Percentiles rank a stretch among this genome's conserved stretches.
Evolutionary conservation across 2,329 filamentous ascomycete species (phyloP).

Genomic region (Calonectria leucothoes): DNA sequence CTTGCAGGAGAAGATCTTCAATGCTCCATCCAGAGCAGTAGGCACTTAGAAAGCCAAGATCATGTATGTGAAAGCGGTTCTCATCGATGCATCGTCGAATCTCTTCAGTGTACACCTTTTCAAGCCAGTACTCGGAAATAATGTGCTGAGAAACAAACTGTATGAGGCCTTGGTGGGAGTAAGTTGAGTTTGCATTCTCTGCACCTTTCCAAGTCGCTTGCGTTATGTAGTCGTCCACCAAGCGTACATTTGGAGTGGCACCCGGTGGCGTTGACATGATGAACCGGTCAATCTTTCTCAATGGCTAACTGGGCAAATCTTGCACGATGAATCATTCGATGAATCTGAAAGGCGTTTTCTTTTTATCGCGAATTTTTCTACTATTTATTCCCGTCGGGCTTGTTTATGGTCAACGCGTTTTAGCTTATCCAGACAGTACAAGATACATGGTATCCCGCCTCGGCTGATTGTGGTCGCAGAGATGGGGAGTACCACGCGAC

Average conservation of each 20-base stretch:
- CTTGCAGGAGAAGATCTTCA: conserved; percentile 38
- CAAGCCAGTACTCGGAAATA: conserved; percentile 39
- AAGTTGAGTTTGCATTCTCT: conserved; percentile 40
- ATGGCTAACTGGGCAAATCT: not conserved
- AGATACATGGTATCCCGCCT: not conserved
- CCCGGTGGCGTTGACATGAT: conserved; percentile 13
- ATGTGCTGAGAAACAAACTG: conserved; percentile 40
- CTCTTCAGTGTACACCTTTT: conserved; percentile 36
- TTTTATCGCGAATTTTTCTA: not conserved
- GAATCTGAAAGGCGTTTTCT: not conserved
- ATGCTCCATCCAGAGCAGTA: conserved; percentile 41
- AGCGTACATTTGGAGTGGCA: conserved; percentile 11
- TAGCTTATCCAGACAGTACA: not conserved
- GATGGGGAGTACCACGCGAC: not conserved
- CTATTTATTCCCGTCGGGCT: not conserved
- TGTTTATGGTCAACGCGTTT: conserved; percentile 13
- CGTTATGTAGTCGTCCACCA: conserved; percentile 37
- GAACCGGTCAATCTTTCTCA: not conserved
- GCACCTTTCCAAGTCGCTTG: conserved; percentile 37
- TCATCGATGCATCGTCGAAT: conserved; percentile 29
- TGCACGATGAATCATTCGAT: not conserved
- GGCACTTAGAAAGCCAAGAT: conserved; percentile 37
- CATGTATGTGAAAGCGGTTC: conserved; percentile 40
- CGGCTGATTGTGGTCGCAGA: conserved; percentile 20
- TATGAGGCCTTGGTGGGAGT: conserved; percentile 39